Conservation (phyloP, 352 stramenopile genomes). For the Globisporangium carolinianum region DNA sequence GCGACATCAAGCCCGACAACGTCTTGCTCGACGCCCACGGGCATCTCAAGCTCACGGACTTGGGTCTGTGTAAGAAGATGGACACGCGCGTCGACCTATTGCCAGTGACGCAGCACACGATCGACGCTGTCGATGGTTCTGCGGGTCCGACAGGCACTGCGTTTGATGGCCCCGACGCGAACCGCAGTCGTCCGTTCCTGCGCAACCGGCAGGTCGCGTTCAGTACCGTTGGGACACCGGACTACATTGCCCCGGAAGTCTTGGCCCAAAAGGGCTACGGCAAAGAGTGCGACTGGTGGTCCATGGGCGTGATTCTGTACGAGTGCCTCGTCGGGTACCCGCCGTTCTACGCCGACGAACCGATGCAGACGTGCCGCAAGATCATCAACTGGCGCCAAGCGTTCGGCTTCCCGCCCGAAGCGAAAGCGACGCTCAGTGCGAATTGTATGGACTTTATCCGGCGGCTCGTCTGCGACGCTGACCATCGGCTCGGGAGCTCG, state of each 20-base stretch:
- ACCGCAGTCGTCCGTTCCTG: slow-evolving; percentile 46
- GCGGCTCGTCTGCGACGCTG: slow-evolving; percentile 87
- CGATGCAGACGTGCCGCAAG: slow-evolving; percentile 94
- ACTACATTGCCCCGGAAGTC: slow-evolving; percentile 98
- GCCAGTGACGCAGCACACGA: slow-evolving; percentile 69
- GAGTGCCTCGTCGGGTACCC: slow-evolving; percentile 97
- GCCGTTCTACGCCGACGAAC: slow-evolving; percentile 95
- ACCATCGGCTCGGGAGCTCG: slow-evolving; percentile 87
- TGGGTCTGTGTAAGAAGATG: slow-evolving; percentile 97
- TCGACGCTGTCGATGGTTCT: slow-evolving; percentile 19
- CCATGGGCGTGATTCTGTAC: slow-evolving; percentile 97
- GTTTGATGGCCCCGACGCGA: slow-evolving; percentile 25
- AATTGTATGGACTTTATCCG: slow-evolving; percentile 86
- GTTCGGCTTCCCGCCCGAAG: slow-evolving; percentile 56
- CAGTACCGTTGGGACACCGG: slow-evolving; percentile 95
- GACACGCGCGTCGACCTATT: slow-evolving; percentile 82
- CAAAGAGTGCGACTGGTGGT: slow-evolving; percentile 97
- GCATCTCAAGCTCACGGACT: slow-evolving; percentile 99
- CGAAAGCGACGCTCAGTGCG: slow-evolving; percentile 31
- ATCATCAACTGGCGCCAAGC: slow-evolving; percentile 70
- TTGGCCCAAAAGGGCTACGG: slow-evolving; percentile 82
- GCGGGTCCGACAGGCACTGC: slow-evolving; percentile 8
- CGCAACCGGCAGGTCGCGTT: slow-evolving; percentile 89
- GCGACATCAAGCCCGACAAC: slow-evolving; percentile 98
- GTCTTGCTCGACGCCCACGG: slow-evolving; percentile 95